Percentiles rank a stretch among this genome's conserved stretches.
These are phyloP conservation scores for Handroanthus guayacan DNA, from an alignment of 257 asterid species.

Conservation along the genomic window DNA sequence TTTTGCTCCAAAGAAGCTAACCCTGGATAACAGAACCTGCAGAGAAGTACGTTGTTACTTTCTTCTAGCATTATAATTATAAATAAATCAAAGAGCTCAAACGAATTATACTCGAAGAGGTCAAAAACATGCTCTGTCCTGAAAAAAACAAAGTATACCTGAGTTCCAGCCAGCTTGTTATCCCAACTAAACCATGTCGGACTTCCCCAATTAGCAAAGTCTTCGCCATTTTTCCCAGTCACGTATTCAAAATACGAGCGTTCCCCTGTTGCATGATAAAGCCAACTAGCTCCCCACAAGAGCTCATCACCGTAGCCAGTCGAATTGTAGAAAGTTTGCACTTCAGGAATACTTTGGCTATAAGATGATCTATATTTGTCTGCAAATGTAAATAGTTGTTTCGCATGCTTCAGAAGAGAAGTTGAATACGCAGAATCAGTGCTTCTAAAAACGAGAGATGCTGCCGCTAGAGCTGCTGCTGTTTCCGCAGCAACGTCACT, in stretches of 20 bases:
- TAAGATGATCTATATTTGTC: constrained; percentile 73
- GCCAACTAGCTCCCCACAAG: constrained; percentile 98
- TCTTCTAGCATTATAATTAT: not conserved
- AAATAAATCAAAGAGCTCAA: constrained; percentile 1
- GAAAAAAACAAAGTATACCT: constrained; percentile 54
- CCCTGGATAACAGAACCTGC: constrained; percentile 93
- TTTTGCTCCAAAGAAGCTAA: constrained; percentile 79
- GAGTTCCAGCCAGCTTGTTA: constrained; percentile 91
- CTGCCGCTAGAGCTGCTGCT: constrained; percentile 96
- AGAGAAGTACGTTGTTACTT: constrained; percentile 7
- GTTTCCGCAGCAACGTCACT: constrained; percentile 95
- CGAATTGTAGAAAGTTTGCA: constrained; percentile 78
- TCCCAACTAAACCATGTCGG: constrained; percentile 99
- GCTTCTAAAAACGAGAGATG: constrained; percentile 79
- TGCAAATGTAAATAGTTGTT: constrained; percentile 80
- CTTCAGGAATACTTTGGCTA: constrained; percentile 80
- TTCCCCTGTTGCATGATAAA: constrained; percentile 89
- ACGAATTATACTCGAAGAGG: not conserved
- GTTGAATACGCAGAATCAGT: constrained; percentile 69
- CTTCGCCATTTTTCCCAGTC: constrained; percentile 76
- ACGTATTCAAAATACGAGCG: constrained; percentile 68
- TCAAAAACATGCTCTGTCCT: not conserved
- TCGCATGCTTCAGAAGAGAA: constrained; percentile 78
- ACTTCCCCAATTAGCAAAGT: constrained; percentile 75
- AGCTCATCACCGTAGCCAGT: constrained; percentile 98